Evolutionary conservation across 306 rosid genomes (phyloP), one percentile per base, ranked within the genome.

Genomic region (Trichosanthes cucumerina): DNA sequence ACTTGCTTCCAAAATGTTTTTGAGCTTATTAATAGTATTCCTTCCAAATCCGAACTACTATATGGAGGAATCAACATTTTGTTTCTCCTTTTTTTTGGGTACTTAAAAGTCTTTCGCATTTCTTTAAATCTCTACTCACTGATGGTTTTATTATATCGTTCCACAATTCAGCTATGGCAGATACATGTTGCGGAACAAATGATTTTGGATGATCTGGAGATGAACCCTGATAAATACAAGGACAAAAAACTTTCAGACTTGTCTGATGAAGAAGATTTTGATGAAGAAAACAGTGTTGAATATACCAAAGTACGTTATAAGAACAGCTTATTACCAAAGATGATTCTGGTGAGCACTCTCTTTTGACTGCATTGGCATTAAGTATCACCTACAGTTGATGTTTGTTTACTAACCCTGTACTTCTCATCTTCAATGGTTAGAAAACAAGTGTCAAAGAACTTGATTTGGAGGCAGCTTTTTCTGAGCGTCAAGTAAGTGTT

Each of bases 381-480:
- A 84, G 76, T 68, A 71, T 77, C n/a, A 65, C 49, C 63, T 80
- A 56, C 70, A 64, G 56, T 58, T 54, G 81, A 53, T 13, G 53
- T 31, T 24, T 77, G 62, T 80, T 80, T 82, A 81, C 77, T 81
- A 83, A 41, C 77, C 73, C 66, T 81, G 47, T 80, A 76, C 79
- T 60, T 78, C 78, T 86, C 80, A 41, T 77, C 79, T 62, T 64
- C 41, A 73, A 39, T 56, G 68, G 80, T 79, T 91, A 95, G 99
- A 95, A 95, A 89, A 87, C 91, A 66, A 92, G 97, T 66, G 85
- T 92, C 62, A 91, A 89, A 87, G 99, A 95, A 81, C 99, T 95
- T 62, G 91, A 95, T 84, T 86, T 95, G 80, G 97, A 88, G 88
- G 86, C 96, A 46, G 97, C 99, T 73, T 77, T 88, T 77, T 89